These are phyloP conservation scores for Isabelozyma gotoi DNA, from an alignment of 805 yeast species.

Conservation along the genomic window DNA sequence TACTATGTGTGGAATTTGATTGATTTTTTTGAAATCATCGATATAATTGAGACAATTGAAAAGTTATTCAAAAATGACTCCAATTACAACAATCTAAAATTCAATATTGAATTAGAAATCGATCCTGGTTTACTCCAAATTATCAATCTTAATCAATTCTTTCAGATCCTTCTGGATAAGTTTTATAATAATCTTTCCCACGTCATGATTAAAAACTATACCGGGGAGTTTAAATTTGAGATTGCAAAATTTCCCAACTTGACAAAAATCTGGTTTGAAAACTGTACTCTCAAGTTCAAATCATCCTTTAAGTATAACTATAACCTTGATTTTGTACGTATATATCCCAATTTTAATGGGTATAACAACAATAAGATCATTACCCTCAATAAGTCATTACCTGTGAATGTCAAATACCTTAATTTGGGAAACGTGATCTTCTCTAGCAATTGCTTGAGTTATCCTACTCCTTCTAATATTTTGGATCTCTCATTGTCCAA, in stretches of 20 bases:
- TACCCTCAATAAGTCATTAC: constrained; percentile 8
- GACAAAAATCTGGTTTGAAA: constrained; percentile 15
- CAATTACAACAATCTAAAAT: constrained; percentile 1
- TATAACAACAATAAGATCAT: constrained; percentile 9
- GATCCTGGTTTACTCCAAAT: constrained; percentile 13
- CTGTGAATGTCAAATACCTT: constrained; percentile 8
- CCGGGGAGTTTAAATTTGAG: constrained; percentile 11
- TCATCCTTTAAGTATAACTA: constrained; percentile 2
- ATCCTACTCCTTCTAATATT: constrained; percentile 1
- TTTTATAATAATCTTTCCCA: not conserved
- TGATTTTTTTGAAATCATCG: constrained; percentile 11
- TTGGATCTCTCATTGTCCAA: not conserved
- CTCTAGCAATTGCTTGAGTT: not conserved
- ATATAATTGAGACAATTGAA: not conserved
- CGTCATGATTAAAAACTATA: constrained; percentile 10
- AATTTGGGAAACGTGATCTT: constrained; percentile 11
- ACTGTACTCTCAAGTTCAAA: constrained; percentile 11
- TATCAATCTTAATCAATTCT: constrained; percentile 6
- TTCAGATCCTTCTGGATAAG: not conserved
- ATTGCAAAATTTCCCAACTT: constrained; percentile 8
- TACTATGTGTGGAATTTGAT: constrained; percentile 14
- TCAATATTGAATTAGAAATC: constrained; percentile 20
- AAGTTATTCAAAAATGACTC: not conserved
- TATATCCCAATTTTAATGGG: constrained; percentile 16
- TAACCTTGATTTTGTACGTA: constrained; percentile 4